Conservation (phyloP, 1,284 basidiomycete genomes). For the Puccinia horiana region DNA sequence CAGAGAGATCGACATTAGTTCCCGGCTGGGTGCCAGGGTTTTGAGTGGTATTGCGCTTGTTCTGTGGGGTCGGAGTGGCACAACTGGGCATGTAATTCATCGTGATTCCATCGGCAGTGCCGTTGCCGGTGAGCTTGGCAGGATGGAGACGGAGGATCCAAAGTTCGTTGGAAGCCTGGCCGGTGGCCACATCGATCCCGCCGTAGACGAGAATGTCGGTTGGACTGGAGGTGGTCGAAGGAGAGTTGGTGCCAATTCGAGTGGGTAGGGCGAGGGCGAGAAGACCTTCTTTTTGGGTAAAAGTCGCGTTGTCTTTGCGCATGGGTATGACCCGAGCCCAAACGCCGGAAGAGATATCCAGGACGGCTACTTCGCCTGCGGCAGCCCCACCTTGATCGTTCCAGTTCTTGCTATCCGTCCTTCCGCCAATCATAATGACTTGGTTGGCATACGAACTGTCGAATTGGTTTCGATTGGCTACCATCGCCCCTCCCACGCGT, state of each 20-base stretch:
- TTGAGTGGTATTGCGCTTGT: not conserved
- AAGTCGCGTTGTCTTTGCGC: constrained; percentile 67
- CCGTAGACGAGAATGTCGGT: constrained; percentile 77
- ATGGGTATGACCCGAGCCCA: constrained; percentile 74
- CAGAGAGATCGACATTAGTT: not conserved
- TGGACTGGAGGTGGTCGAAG: constrained; percentile 62
- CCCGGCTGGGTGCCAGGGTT: not conserved
- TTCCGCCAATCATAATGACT: constrained; percentile 69
- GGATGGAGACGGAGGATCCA: constrained; percentile 74
- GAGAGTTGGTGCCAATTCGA: constrained; percentile 62
- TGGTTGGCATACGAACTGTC: constrained; percentile 67
- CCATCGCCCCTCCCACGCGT: constrained; percentile 66
- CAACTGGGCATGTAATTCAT: constrained; percentile 34
- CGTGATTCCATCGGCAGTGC: constrained; percentile 18
- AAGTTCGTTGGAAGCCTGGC: constrained; percentile 70
- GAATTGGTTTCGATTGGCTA: constrained; percentile 66
- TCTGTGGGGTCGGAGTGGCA: constrained; percentile 32
- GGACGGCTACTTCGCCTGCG: constrained; percentile 70
- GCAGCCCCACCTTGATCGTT: constrained; percentile 66
- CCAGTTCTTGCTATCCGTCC: constrained; percentile 68
- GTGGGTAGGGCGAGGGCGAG: constrained; percentile 70
- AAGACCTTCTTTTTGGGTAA: constrained; percentile 65
- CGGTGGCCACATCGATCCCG: constrained; percentile 66
- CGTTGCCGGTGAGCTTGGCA: constrained; percentile 62
- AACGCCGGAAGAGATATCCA: constrained; percentile 67